Base-by-base conservation (phyloP, 768 basidiomycete species). In the Termitomyces sp. region DNA sequence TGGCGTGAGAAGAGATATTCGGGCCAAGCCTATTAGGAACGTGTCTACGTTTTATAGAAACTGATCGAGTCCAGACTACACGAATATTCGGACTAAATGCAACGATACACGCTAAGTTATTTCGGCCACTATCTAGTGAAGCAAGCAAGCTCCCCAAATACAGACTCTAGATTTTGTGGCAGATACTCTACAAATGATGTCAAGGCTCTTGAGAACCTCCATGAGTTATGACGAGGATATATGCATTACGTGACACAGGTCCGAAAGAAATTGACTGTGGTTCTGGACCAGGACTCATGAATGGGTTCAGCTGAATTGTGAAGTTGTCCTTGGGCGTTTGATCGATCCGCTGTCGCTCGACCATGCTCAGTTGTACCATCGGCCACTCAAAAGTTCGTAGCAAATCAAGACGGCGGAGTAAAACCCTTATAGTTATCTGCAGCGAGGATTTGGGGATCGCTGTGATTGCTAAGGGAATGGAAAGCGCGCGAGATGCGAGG, bases 381-480 rank as follows among this genome's bases (percentile, higher is more conserved):
- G 33, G 42, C 28, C 28, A 65, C 40, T 42, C 40, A 39, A 58
- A 40, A 48, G 16, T 52, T n/a, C 1, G 52, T 52, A 28, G 28
- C 39, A 22, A 39, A 38, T 18, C 38, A 11, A 40, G 24, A 33
- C 35, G 22, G 35, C 55, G 40, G 2, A 45, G 42, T 18, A 20
- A 39, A 40, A 59, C 12, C 24, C 33, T 46, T 40, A 48, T 59
- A 28, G n/a, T 52, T 38, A 15, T 12, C 7, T 22, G 18, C 22
- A 22, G 36, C 4, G 39, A 5, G 20, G 22, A 15, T 33, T 55
- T 39, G 9, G 20, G 12, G 38, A 12, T 33, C 0, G n/a, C 68
- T 2, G 71, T 73, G 13, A 69, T 45, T 8, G 66, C 70, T 46
- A 72, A 69, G 33, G 72, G 72, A 53, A 72, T 72, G 35, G 65